Percentiles rank a stretch among this genome's conserved stretches.
Evolutionary conservation across 495 filamentous ascomycete species (phyloP).

Genomic region (Pyronema domesticum): DNA sequence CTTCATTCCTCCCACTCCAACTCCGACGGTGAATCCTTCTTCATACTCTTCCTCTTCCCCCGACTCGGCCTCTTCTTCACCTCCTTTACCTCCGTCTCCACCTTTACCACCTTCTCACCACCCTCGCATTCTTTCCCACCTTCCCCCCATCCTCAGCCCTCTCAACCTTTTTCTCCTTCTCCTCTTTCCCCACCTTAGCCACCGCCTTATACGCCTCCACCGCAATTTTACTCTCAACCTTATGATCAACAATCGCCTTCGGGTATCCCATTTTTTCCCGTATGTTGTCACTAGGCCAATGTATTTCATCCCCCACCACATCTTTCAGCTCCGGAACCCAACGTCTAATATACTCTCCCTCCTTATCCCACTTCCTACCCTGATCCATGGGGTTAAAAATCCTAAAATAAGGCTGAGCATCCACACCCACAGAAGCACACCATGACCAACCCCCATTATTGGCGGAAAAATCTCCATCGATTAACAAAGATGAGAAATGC

Average conservation of each 20-base stretch:
- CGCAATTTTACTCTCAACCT: constrained; percentile 43
- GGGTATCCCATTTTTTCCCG: constrained; percentile 59
- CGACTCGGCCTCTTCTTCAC: no score
- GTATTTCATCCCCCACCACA: constrained; percentile 40
- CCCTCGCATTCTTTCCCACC: neutral
- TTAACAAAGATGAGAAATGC: constrained; percentile 74
- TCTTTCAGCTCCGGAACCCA: constrained; percentile 54
- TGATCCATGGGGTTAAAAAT: constrained; percentile 81
- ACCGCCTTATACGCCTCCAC: constrained; percentile 58
- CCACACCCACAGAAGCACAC: constrained; percentile 58
- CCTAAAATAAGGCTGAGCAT: constrained; percentile 82
- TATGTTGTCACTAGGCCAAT: constrained; percentile 48
- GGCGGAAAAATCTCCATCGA: constrained; percentile 83
- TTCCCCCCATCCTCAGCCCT: neutral
- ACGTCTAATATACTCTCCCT: constrained; percentile 49
- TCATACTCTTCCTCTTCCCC: no score
- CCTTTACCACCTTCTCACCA: neutral
- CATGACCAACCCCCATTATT: constrained; percentile 94
- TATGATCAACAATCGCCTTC: constrained; percentile 55
- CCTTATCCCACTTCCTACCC: constrained; percentile 63
- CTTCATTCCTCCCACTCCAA: no score
- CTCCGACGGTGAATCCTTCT: no score
- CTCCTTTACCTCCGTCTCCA: no score
- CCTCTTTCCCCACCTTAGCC: constrained; percentile 31
- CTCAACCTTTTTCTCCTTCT: neutral